These are phyloP conservation scores for Penicillium sp. DNA, from an alignment of 2,329 filamentous ascomycete species.

Conservation along the genomic window DNA sequence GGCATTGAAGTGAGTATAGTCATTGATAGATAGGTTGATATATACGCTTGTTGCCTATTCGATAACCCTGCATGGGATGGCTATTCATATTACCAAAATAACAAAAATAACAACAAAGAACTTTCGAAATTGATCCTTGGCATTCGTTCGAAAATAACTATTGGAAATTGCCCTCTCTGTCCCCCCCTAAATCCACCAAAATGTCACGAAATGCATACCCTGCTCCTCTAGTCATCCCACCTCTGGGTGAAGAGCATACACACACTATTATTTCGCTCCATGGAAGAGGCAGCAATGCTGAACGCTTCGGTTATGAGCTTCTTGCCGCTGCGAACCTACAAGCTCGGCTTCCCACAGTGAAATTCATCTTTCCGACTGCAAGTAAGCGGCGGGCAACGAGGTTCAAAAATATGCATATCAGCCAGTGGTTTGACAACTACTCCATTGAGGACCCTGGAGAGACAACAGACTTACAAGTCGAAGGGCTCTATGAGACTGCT, in stretches of 20 bases:
- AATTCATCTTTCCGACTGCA: constrained; percentile 56
- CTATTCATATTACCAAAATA: not conserved
- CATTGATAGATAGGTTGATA: not conserved
- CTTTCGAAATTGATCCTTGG: not conserved
- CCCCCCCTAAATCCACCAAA: too few relatives aligned
- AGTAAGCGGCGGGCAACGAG: constrained; percentile 46
- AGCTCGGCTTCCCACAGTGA: constrained; percentile 30
- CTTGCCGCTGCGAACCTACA: constrained; percentile 25
- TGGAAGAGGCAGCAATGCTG: constrained; percentile 43
- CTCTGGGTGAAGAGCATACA: constrained; percentile 7
- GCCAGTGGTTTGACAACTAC: constrained; percentile 55
- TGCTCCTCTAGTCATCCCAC: constrained; percentile 1
- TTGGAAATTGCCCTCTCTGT: not conserved
- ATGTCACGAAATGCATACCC: constrained; percentile 9
- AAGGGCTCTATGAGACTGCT: constrained; percentile 48
- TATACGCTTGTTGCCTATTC: not conserved
- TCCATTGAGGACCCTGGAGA: constrained; percentile 43
- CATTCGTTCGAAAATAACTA: not conserved
- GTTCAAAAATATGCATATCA: constrained; percentile 46
- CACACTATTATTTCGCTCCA: constrained; percentile 15
- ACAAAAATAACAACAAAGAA: not conserved
- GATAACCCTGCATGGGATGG: not conserved
- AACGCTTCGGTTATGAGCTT: constrained; percentile 38
- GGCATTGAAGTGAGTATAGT: not conserved
- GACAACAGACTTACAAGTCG: constrained; percentile 46